Base-by-base conservation (phyloP, 176 grass and related monocot species). In the Aegilops tauschii region DNA sequence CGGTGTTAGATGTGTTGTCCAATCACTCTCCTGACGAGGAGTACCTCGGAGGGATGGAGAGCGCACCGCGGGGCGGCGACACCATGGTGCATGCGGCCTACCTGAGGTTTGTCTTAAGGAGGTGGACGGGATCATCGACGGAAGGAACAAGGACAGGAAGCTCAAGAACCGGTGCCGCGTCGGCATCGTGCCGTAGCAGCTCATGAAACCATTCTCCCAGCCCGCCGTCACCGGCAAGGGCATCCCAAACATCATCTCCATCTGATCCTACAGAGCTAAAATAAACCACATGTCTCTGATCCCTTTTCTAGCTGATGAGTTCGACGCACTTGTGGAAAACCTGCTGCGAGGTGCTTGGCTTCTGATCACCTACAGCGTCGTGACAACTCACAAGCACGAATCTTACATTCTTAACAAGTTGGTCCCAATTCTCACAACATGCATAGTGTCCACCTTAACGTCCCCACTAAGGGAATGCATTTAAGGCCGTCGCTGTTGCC, bases 11-110 rank as follows among this genome's bases (percentile, higher is more conserved):
- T 52, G 76, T 95, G 77, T 74, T 98, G 29, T 98, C 95, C 8
- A 81, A 14, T 44, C 93, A 98, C 70, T 93, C 95, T 14, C 73
- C 77, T 11, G 91, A 98, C 85, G 93, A 98, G 87, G 93, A 98
- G 85, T 98, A 95, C 85, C 92, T 98, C 20, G 83, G 91, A 20
- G 87, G 87, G 12, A 1, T 36, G 76, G 82, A 73, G 47, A 83
- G 82, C 5, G 70, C 28, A 25, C 89, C 87, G 13, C 95, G 93
- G 95, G 75, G 40, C 36, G n/a, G 78, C 32, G 93, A 92, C 58
- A 49, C 27, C 17, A 39, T 18, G 18, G 87, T 95, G 74, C 77
- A 36, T 27, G 76, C 73, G 4, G 91, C 91, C 16, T 93, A 87
- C 14, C 34, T 17, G 2, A 2, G 20, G 69, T 92, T 94, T 31